Evolutionary conservation across 2,329 filamentous ascomycete species (phyloP), one percentile per base, ranked within the genome.

Genomic region (Bretziella fagacearum): DNA sequence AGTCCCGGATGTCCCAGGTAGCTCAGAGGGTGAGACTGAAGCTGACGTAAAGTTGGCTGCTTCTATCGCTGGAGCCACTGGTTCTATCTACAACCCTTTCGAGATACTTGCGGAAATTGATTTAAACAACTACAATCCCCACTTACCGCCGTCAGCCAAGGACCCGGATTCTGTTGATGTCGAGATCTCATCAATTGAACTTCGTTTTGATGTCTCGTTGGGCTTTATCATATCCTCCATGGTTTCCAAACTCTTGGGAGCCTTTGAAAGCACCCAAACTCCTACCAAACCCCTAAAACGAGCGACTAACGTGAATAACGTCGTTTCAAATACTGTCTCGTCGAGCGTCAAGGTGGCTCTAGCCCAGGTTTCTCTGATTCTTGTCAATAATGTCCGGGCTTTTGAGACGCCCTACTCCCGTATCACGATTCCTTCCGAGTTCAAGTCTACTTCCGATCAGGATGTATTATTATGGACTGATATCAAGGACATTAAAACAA

Each of bases 121-220:
- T 11, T 13, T 45, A 5, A 42, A 43, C 15, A 43, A 41, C 6
- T 17, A 36, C 56, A 33, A 30, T 57, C 15, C 56, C 44, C 13
- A 54, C 54, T 17, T 52, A 55, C 3, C 44, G n/a, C n/a, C n/a
- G 2, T 29, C 47, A 20, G 26, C 26, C 7, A 40, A 22, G n/a
- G 32, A 32, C 27, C 15, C 18, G 3, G 61, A 66, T 44, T 58
- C 60, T 5, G 53, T 76, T 1, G 73, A 77, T 52, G 56, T 76
- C 2, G 56, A 62, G 1, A 50, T 77, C n/a, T 68, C 69, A 2
- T 71, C 73, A 0, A 53, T 75, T 11, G 65, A 64, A 22, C 52
- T 75, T 15, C 63, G 64, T n/a, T 72, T 74, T 39, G 73, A 77
- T 54, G 64, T 70, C 4, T 72, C 73, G 0, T 65, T 74, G 11